A percentile compares a stretch with the other conserved stretches of the same genome.
phyloP scores from a whole-genome alignment of 2,329 filamentous ascomycete species.

The Pezicula radicicola region DNA sequence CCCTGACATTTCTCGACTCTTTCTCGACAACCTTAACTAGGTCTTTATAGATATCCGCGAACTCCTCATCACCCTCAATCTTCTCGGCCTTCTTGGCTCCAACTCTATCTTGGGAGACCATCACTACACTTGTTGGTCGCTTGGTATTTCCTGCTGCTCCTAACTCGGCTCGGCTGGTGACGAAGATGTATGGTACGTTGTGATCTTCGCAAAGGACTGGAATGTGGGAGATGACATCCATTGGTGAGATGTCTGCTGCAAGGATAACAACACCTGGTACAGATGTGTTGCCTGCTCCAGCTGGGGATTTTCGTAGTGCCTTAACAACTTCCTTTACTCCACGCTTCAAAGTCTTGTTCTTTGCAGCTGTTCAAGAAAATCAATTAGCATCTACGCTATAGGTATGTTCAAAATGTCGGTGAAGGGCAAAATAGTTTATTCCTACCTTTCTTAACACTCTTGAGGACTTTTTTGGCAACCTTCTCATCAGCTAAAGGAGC shows the following conservation, averaged over 20 bases:
- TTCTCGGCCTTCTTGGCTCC: slow-evolving; percentile 35
- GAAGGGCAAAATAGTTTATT: slow-evolving; percentile 1
- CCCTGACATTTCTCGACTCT: slow-evolving; percentile 50
- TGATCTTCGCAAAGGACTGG: slow-evolving; percentile 98
- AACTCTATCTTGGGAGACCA: slow-evolving; percentile 65
- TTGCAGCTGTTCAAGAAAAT: slow-evolving; percentile 66
- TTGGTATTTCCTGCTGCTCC: slow-evolving; percentile 93
- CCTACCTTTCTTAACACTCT: slow-evolving; percentile 58
- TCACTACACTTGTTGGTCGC: slow-evolving; percentile 93
- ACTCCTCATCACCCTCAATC: slow-evolving; percentile 53
- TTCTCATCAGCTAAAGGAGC: slow-evolving; percentile 79
- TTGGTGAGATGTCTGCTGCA: slow-evolving; percentile 94
- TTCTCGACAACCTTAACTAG: slow-evolving; percentile 65
- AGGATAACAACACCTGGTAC: slow-evolving; percentile 80
- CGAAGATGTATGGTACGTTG: slow-evolving; percentile 94
- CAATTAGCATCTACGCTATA: slow-evolving; percentile 13
- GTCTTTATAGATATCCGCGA: slow-evolving; percentile 61
- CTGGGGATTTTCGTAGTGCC: slow-evolving; percentile 86
- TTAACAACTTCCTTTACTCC: slow-evolving; percentile 99
- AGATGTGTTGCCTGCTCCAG: slow-evolving; percentile 61
- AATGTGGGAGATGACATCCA: slow-evolving; percentile 98
- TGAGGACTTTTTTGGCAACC: slow-evolving; percentile 63
- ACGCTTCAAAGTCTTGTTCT: slow-evolving; percentile 92
- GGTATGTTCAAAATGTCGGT: not conserved
- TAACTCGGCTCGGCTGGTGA: slow-evolving; percentile 87